Conservation (phyloP, 305 asterid genomes). For the Fraxinus platypoda region DNA sequence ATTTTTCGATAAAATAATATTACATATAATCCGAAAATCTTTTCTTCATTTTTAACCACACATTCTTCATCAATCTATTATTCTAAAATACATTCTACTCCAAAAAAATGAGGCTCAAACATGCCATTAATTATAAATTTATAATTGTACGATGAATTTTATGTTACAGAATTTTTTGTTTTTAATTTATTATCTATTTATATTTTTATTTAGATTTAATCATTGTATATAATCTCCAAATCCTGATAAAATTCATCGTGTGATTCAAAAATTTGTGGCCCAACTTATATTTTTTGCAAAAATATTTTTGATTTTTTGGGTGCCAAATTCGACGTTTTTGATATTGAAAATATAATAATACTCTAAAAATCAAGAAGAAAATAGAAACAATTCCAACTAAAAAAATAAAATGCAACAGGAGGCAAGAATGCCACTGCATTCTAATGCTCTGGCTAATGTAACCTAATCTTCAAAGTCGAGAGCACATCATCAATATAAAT, state of each 20-base stretch:
- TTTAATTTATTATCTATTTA: neutral
- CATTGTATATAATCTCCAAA: neutral
- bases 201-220: no score
- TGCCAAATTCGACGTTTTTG: neutral
- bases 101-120: no score
- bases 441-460: neutral
- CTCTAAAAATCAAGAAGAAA: neutral
- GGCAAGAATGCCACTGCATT: neutral
- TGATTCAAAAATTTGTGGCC: neutral
- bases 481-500: neutral
- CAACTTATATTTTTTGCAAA: neutral
- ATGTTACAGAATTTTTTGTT: neutral
- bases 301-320: neutral
- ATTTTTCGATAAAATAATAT: no score
- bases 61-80: no score
- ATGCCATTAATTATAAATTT: no score
- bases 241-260: neutral
- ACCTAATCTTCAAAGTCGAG: neutral
- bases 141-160: no score
- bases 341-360: neutral
- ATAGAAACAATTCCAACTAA: neutral
- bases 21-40: no score
- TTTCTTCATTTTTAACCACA: no score
- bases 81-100: no score
- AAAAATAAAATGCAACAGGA: neutral